These are phyloP conservation scores for Colletotrichum sp. DNA, from an alignment of 2,329 filamentous ascomycete species.

Conservation along the genomic window DNA sequence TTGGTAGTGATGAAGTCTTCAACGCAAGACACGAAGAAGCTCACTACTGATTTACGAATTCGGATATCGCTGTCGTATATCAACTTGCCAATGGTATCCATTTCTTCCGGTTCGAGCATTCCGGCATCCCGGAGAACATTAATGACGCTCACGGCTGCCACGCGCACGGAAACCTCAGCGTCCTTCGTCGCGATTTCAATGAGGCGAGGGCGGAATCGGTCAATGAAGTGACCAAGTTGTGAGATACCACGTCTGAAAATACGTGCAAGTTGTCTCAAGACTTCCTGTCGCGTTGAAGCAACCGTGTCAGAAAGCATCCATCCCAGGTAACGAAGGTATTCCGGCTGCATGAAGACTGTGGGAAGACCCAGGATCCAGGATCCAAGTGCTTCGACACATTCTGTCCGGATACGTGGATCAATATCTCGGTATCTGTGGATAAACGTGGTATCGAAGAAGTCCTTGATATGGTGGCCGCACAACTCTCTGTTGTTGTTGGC, in stretches of 20 bases:
- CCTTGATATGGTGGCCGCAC: slow-evolving; percentile 75
- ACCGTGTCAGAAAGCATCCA: slow-evolving; percentile 91
- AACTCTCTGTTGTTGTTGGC: slow-evolving; percentile 72
- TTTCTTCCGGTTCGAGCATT: slow-evolving; percentile 87
- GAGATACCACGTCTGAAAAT: slow-evolving; percentile 84
- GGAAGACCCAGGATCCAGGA: slow-evolving; percentile 87
- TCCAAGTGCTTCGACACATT: slow-evolving; percentile 86
- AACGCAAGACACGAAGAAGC: slow-evolving; percentile 89
- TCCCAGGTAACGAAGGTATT: slow-evolving; percentile 90
- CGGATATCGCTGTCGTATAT: slow-evolving; percentile 87
- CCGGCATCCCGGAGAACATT: slow-evolving; percentile 83
- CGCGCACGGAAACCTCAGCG: slow-evolving; percentile 79
- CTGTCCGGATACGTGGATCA: slow-evolving; percentile 85
- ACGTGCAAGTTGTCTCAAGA: slow-evolving; percentile 79
- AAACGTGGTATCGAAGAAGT: slow-evolving; percentile 92
- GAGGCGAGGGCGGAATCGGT: slow-evolving; percentile 84
- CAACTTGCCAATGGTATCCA: slow-evolving; percentile 85
- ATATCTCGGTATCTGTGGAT: slow-evolving; percentile 95
- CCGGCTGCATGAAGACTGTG: slow-evolving; percentile 87
- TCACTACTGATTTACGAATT: slow-evolving; percentile 86
- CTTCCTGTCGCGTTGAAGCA: slow-evolving; percentile 78
- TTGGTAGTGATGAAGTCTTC: slow-evolving; percentile 80
- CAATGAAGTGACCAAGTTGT: slow-evolving; percentile 89
- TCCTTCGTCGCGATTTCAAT: slow-evolving; percentile 94
- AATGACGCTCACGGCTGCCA: slow-evolving; percentile 80